Conservation (phyloP, 2,329 filamentous ascomycete genomes). For the Fusarium torreyae region DNA sequence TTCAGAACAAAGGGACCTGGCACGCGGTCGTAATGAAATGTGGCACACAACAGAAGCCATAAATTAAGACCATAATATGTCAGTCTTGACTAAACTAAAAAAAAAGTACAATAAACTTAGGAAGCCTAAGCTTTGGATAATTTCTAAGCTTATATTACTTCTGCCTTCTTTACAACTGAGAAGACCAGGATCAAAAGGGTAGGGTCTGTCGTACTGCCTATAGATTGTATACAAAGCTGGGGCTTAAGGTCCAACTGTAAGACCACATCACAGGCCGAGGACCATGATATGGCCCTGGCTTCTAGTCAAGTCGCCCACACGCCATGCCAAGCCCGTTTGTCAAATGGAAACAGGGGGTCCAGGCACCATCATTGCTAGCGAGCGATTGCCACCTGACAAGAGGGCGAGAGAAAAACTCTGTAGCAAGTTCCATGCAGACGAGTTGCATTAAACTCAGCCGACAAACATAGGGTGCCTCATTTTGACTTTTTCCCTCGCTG, state of each 20-base stretch:
- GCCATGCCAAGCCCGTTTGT: background rate
- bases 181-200: too few relatives aligned
- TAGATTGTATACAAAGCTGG: too few relatives aligned
- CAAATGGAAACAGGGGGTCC: conserved; percentile 27
- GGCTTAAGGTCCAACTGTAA: background rate
- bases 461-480: background rate
- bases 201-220: too few relatives aligned
- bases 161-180: too few relatives aligned
- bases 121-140: too few relatives aligned
- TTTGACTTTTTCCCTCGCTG: background rate
- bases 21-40: background rate
- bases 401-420: conserved; percentile 3
- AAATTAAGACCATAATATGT: too few relatives aligned
- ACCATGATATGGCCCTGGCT: background rate
- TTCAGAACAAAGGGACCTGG: conserved; percentile 21
- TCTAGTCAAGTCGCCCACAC: background rate
- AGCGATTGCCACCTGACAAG: conserved; percentile 11
- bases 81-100: too few relatives aligned
- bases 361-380: conserved; percentile 2
- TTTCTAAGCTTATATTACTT: too few relatives aligned
- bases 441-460: background rate
- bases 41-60: too few relatives aligned
- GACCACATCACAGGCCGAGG: background rate
- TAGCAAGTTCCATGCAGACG: conserved; percentile 11
- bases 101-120: too few relatives aligned